A percentile compares a stretch with the other conserved stretches of the same genome.
These are phyloP conservation scores for Diaporthe sp. DNA, from an alignment of 2,329 filamentous ascomycete species.

Conservation along the genomic window DNA sequence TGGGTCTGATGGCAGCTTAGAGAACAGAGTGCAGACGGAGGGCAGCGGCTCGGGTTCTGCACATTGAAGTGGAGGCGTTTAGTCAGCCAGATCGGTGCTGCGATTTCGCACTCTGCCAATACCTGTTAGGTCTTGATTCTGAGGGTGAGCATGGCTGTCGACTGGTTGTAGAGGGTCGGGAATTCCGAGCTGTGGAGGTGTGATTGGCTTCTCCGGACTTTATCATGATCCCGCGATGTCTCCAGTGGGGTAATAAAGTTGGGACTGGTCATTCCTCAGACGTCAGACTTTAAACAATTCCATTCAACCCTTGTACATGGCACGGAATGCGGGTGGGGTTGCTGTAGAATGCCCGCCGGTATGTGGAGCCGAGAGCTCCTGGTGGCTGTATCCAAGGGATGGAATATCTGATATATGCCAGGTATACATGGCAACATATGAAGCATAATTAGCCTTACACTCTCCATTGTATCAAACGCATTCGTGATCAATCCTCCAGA, in stretches of 20 bases:
- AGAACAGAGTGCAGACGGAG: no score
- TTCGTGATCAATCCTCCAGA: background rate
- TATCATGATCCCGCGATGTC: background rate
- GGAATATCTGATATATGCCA: no score
- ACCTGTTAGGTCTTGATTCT: no score
- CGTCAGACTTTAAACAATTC: background rate
- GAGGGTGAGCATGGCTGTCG: background rate
- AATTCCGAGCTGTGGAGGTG: background rate
- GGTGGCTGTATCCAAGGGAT: no score
- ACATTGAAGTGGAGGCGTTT: no score
- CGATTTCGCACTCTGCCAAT: background rate
- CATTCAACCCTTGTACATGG: background rate
- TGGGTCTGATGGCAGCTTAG: no score
- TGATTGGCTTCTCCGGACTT: slow-evolving; percentile 10
- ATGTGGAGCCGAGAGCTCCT: slow-evolving; percentile 8
- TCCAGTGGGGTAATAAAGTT: background rate
- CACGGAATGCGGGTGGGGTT: slow-evolving; percentile 2
- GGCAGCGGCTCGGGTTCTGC: no score
- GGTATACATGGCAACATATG: background rate
- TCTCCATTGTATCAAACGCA: background rate
- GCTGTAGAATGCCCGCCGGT: background rate
- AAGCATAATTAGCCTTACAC: background rate
- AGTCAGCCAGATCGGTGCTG: no score
- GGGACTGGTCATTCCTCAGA: background rate
- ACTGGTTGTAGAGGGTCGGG: background rate